Evolutionary conservation across 129 eudicot genomes (phyloP), one percentile per base, ranked within the genome.

Genomic region (Gnaphalium uliginosum): DNA sequence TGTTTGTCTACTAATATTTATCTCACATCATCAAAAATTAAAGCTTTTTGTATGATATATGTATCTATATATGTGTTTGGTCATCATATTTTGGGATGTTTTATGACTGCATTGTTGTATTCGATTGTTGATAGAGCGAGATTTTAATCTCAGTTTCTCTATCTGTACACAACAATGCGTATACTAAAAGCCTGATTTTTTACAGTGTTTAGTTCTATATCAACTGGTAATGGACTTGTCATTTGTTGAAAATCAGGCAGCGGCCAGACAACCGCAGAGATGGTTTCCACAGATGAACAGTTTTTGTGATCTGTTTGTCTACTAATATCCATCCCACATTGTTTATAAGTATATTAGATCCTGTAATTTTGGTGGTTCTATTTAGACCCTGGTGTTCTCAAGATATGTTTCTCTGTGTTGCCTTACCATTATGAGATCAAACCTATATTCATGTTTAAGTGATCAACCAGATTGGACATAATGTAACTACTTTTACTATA

Each of bases 231-330:
- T 43, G 18, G 43, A 25, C 10, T 61, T 61, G 1, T 41, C 48
- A 62, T 62, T 18, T 43, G 78, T 62, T 63, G 62, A 26, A 74
- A 0, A 24, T 74, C 35, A 46, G 71, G 78, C 78, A 62, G 59
- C 62, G 78, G 78, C 78, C 78, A 74, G 71, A 74, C 78, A 74
- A 74, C 71, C 70, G 61, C 61, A 74, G 61, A 30, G 78, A 63
- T 74, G 70, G 61, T 56, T 56, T 56, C 61, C 61, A 56, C 61
- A 56, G 61, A 56, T 56, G 4, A 21, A 56, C 25, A 56, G 13
- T 56, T 56, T 56, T 7, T 19, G 25, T 9, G 4, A 56, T 56
- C 11, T 56, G 11, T 56, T 56, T 56, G 61, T 56, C 26, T 56
- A 56, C 61, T 56, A 56, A 56, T n/a, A 56, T 56, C 61, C 26